Base-by-base conservation (phyloP, 495 filamentous ascomycete species). In the Thermothielavioides terrestris region DNA sequence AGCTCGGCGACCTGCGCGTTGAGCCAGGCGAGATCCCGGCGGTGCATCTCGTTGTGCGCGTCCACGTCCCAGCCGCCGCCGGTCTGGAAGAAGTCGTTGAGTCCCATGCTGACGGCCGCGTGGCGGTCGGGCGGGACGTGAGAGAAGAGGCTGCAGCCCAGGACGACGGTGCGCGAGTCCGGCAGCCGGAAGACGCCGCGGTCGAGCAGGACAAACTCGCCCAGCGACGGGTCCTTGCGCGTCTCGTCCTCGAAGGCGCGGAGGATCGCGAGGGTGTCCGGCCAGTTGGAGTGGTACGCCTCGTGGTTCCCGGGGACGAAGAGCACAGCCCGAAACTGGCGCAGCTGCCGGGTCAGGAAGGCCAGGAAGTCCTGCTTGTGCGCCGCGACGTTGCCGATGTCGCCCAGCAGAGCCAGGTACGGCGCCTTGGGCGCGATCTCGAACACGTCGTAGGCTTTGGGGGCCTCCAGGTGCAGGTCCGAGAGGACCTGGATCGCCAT, bases 381-480 rank as follows among this genome's bases (percentile, higher is more conserved):
- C 23, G 63, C 10, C 17, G 42, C 46, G 23, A 68, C 59, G 42
- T 68, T 60, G 26, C 78, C 79, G 44, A 83, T 81, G 57, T 82
- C 77, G 5, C 79, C 79, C 4, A 81, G 68, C 4, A 81, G 68
- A 1, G 73, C 74, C 0, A 84, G 65, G 49, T 77, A 74, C 3
- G 71, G 71, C 4, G 74, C 71, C 40, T 62, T 56, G 6, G 72
- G 67, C 0, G 43, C 34, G 25, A 79, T 70, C 1, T 68, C 48
- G 46, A 76, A 80, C 10, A 61, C 23, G 46, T 73, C 67, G 56
- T 81, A 82, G 18, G 64, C 56, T 21, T 60, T 49, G 0, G 42
- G 64, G 10, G 49, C 61, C 49, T 83, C 76, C 0, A 82, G 60
- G 52, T 82, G 79, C 3, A 82, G 67, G 58, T 83, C 79, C 0